Evolutionary conservation across 169 alveolate genomes (phyloP), one percentile per base, ranked within the genome.

Genomic region (Perkinsus olseni): DNA sequence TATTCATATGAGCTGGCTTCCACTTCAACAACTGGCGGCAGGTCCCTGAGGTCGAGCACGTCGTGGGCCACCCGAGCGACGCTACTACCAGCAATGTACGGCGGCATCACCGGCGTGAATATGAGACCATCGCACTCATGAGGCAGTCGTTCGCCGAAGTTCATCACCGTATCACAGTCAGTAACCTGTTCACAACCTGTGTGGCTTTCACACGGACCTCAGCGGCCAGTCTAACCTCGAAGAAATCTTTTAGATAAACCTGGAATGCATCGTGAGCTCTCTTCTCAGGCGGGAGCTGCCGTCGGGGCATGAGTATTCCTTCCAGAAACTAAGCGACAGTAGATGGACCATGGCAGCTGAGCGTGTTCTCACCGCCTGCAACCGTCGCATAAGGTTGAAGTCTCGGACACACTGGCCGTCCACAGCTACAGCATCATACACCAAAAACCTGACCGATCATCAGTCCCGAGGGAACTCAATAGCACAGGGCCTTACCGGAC

Each of bases 121-220:
- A 98, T 97, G 31, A 98, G 95, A 11, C 99, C 99, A 95, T 98
- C 99, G 92, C 97, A 95, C 34, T 96, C 95, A 93, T 98, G 99
- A 0, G 98, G 98, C 13, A 98, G 95, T 62, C 96, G 96, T 34
- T 96, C 96, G 24, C 82, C 82, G 82, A 62, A 62, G 82, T 62
- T 62, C 82, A 62, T 62, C 93, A 62, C 82, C 13, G 82, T 62
- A 62, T 62, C 82, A 24, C 82, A 62, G 34, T 62, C 82, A 4
- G 82, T 62, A 6, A 62, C 82, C 82, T 62, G 82, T 24, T 20
- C 95, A 95, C n/a, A n/a, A n/a, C n/a, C n/a, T 24, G 96, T 92
- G 36, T 96, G 92, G 28, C 94, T n/a, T n/a, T n/a, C n/a, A n/a
- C n/a, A n/a, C n/a, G n/a, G n/a, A n/a, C n/a, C n/a, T n/a, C n/a